Base-by-base conservation (phyloP, 352 stramenopile genomes). In the Globisporangium nodosum region DNA sequence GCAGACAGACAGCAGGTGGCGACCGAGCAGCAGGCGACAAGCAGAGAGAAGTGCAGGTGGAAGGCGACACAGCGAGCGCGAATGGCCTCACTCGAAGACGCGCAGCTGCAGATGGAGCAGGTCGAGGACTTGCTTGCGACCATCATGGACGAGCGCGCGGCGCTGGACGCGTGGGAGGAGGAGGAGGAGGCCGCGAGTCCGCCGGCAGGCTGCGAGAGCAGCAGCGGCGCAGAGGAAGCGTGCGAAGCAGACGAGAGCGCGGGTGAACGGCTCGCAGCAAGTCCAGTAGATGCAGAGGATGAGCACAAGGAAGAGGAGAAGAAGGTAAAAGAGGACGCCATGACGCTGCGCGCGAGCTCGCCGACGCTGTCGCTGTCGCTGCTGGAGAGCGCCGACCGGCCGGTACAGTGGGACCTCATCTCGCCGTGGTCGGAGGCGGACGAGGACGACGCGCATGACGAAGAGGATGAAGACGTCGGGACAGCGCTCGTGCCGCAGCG, bases 381-480 rank as follows among this genome's bases (percentile, higher is more conserved):
- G 24, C 13, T 58, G 7, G 52, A 60, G 13, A 30, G 20, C 40
- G 37, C 37, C 7, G 46, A 40, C 20, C 45, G 8, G 37, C 37
- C 24, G 0, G 35, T 68, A 37, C 66, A 72, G 43, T 83, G 68
- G 70, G 65, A 58, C 46, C 64, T 89, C 49, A 73, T 89, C 33
- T 89, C 79, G 31, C 79, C 79, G 13, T 83, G 67, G 57, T 86
- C 73, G 9, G 65, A 71, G 47, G 55, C 47, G 5, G 37, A 51
- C 15, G 45, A 65, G 8, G 37, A 52, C 5, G 18, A 47, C n/a
- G 50, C 56, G 9, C 18, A 31, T 3, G 52, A 60, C 21, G 35
- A 50, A 13, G 35, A 37, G 21, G 54, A 47, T 11, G 43, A 43
- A 5, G 35, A 49, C 35, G 11, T 21, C 15, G 43, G 31, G 21